Conservation (phyloP, 2,329 filamentous ascomycete genomes). For the Aspergillus sp. region DNA sequence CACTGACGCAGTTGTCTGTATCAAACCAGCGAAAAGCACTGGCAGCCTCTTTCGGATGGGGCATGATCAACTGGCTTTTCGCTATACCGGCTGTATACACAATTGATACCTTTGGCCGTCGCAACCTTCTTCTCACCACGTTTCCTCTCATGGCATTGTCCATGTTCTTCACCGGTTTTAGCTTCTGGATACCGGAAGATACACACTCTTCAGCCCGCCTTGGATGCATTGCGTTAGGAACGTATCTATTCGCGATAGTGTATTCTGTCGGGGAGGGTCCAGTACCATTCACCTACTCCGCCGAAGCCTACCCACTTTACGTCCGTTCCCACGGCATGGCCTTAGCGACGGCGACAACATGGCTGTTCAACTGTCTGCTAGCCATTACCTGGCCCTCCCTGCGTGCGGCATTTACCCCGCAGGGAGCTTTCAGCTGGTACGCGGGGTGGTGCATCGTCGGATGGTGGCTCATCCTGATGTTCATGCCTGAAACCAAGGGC, state of each 20-base stretch:
- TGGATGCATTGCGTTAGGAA: conserved; percentile 46
- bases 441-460: conserved; percentile 46
- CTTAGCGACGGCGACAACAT: conserved; percentile 63
- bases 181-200: conserved; percentile 52
- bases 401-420: conserved; percentile 49
- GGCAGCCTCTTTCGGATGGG: conserved; percentile 61
- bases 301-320: conserved; percentile 67
- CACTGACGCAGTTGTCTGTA: conserved; percentile 24
- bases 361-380: conserved; percentile 60
- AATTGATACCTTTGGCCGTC: conserved; percentile 68
- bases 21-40: conserved; percentile 56
- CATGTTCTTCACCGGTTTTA: conserved; percentile 56
- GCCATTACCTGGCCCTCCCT: conserved; percentile 58
- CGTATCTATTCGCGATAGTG: conserved; percentile 48
- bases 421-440: conserved; percentile 58
- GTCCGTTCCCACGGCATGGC: conserved; percentile 65
- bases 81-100: conserved; percentile 65
- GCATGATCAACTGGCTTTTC: conserved; percentile 66
- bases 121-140: conserved; percentile 64
- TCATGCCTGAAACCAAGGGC: conserved; percentile 46
- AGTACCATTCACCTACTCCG: conserved; percentile 68
- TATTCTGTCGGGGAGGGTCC: conserved; percentile 63
- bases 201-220: conserved; percentile 37
- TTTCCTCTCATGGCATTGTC: conserved; percentile 65
- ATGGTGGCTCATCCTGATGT: conserved; percentile 49